Base-by-base conservation (phyloP, 2,329 filamentous ascomycete genomes). In the Penicillium sp. region DNA sequence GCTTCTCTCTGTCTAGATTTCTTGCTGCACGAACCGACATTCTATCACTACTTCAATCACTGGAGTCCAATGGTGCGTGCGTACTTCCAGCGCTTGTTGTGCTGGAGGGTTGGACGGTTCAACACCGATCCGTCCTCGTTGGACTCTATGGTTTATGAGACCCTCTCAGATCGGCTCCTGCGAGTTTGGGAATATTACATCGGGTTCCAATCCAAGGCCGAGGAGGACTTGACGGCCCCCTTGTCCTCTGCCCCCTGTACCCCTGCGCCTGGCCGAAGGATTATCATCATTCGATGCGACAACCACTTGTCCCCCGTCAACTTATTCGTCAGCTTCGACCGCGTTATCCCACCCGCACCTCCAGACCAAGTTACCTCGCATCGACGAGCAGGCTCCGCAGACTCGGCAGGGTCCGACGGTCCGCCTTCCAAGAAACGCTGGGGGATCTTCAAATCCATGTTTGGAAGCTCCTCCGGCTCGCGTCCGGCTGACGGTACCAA, bases 21-120 rank as follows among this genome's bases (percentile, higher is more conserved):
- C 79, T 75, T 97, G 38, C 77, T 97, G 11, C 82, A 86, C 6
- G 86, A 89, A 50, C 80, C 86, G 24, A 83, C 88, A 2, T 96
- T 96, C 69, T 85, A 89, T 67, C 85, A 84, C 56, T 86, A 91
- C 57, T 97, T 96, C 75, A 93, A 89, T 67, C 91, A 96, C 67
- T 96, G 92, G 92, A 96, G 90, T 67, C 91, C 92, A 0, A 96
- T 96, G 92, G 90, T 96, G 21, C 84, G 92, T 56, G 88, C 91
- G 13, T 97, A 96, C 72, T 97, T 88, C 69, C 94, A 96, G 83
- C 89, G 92, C 44, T 77, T 97, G 46, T 74, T 96, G 21, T 96
- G 91, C 73, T 97, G 92, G 92, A 85, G 92, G 55, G 79, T 97
- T 45, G 93, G 89, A 60, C 83, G 92, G 58, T 89, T 88, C 66